Evolutionary conservation across 129 eudicot species (phyloP), one percentile per base, ranked within the genome.

Genomic region (Artemisia annua): DNA sequence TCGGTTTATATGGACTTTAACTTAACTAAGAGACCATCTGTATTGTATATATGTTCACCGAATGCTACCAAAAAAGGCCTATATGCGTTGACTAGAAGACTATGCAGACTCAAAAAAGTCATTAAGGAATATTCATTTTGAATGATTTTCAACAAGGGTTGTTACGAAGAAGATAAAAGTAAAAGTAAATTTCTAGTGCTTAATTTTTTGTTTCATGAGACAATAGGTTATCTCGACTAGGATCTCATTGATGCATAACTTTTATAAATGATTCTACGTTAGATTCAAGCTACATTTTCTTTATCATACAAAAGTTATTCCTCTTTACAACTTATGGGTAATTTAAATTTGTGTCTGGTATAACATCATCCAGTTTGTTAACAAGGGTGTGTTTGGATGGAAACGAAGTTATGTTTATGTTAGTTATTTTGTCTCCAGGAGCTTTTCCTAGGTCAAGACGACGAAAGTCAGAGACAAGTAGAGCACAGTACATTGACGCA

Each of bases 381-480:
- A 35, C 10, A 60, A 60, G 8, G 2, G 5, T 60, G 11, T 60
- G 66, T 61, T 60, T 4, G 11, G 48, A 61, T 61, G 19, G 48
- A 61, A 61, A 26, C 30, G 18, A 61, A 20, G 24, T 60, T 7
- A 58, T 13, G 63, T 28, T 8, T 20, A 58, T 11, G 5, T 58
- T 58, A 18, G n/a, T 10, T 58, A 58, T 65, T 66, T 60, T 48
- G 68, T 44, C 60, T 56, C 50, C 86, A 91, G 99, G 86, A 18
- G 83, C 85, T 65, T 75, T 80, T 70, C 96, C 96, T 46, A 74
- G 78, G 76, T 72, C 89, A 78, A 85, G 99, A 80, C 79, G 97
- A 72, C 78, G 97, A 78, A 95, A 88, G 44, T 95, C 99, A 30
- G 99, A 95, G 84, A 95, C 99, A 49, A 88, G 75, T 75, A 87